These are phyloP conservation scores for Garcia nutans DNA, from an alignment of 345 rosid species.

Conservation along the genomic window DNA sequence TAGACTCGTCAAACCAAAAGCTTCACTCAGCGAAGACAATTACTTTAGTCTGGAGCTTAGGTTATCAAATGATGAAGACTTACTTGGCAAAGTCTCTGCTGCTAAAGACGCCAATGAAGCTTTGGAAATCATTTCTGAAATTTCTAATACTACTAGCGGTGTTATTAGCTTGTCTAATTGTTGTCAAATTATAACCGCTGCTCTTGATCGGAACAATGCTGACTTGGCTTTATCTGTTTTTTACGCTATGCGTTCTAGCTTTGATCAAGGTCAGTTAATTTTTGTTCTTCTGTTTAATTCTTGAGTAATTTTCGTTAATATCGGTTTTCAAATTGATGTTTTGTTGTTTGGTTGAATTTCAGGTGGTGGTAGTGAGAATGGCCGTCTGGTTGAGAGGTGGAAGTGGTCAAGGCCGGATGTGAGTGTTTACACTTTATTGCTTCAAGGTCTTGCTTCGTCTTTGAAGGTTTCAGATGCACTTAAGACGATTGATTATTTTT, in stretches of 20 bases:
- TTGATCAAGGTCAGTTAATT: constrained; percentile 55
- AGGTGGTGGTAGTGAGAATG: constrained; percentile 53
- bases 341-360: neutral
- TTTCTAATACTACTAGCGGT: constrained; percentile 35
- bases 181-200: constrained; percentile 53
- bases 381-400: constrained; percentile 53
- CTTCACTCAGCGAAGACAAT: constrained; percentile 41
- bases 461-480: constrained; percentile 86
- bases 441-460: constrained; percentile 69
- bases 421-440: constrained; percentile 51
- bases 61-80: constrained; percentile 35
- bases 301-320: neutral
- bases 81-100: constrained; percentile 45
- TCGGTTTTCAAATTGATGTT: neutral
- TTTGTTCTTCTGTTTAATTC: neutral
- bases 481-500: constrained; percentile 61
- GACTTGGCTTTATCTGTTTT: constrained; percentile 81
- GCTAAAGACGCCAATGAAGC: constrained; percentile 70
- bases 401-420: constrained; percentile 94
- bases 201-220: constrained; percentile 64
- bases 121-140: constrained; percentile 42
- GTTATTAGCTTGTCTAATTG: constrained; percentile 52
- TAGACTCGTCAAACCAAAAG: constrained; percentile 20
- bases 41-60: constrained; percentile 12
- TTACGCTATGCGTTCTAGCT: constrained; percentile 85